A percentile compares a stretch with the other conserved stretches of the same genome.
Conservation (phyloP, 108 stramenopile species). For the Conticribra guillardii region DNA sequence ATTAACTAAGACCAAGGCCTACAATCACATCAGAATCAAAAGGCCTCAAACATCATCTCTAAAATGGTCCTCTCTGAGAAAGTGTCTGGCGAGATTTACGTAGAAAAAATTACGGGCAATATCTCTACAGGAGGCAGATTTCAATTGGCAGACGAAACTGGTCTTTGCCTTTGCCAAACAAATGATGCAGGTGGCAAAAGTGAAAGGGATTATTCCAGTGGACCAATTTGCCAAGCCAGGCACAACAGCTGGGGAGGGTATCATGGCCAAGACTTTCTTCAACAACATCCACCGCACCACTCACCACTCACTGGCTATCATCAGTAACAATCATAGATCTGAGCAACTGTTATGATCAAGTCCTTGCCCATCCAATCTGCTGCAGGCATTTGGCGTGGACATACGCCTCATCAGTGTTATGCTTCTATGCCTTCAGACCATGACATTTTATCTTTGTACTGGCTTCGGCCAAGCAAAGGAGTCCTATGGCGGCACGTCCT, state of each 20-base stretch:
- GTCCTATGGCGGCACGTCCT: background rate
- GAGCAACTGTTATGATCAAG: slow-evolving; percentile 22
- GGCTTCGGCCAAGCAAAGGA: slow-evolving; percentile 1
- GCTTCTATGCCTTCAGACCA: slow-evolving; percentile 2
- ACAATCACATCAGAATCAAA: no score
- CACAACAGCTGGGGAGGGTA: background rate
- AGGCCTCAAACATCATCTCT: no score
- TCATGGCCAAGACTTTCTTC: background rate
- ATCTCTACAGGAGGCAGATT: no score
- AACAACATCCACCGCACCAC: slow-evolving; percentile 11
- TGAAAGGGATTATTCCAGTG: background rate
- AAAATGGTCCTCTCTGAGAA: slow-evolving; percentile 21
- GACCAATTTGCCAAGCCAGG: slow-evolving; percentile 16
- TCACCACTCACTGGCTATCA: background rate
- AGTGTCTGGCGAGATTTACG: no score
- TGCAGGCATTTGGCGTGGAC: slow-evolving; percentile 9
- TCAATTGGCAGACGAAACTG: slow-evolving; percentile 20
- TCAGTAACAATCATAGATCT: slow-evolving; percentile 3
- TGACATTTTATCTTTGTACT: slow-evolving; percentile 12
- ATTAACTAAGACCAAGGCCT: no score
- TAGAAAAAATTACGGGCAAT: no score
- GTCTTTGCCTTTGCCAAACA: slow-evolving; percentile 17
- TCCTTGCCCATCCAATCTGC: slow-evolving; percentile 9
- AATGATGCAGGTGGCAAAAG: slow-evolving; percentile 8
- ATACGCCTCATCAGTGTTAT: background rate